A percentile compares a stretch with the other conserved stretches of the same genome.
Conservation (phyloP, 441 rosid genomes). For the Biscutella auriculata region DNA sequence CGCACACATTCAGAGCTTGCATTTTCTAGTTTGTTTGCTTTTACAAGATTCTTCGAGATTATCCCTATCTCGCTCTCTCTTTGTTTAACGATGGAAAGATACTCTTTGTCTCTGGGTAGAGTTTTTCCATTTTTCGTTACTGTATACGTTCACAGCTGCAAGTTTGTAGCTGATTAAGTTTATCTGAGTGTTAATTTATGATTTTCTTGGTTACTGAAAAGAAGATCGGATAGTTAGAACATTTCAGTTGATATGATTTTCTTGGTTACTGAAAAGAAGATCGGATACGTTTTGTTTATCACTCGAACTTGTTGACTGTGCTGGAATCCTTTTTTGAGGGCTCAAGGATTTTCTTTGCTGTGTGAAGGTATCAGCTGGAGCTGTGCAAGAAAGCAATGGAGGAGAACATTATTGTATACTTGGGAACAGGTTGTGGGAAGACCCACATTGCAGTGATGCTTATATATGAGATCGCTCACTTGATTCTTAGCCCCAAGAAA, state of each 20-base stretch:
- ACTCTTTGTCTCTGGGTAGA: background rate
- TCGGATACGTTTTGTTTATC: background rate
- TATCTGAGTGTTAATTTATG: background rate
- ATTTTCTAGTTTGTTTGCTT: background rate
- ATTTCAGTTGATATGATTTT: conserved; percentile 1
- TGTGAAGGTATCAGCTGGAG: conserved; percentile 74
- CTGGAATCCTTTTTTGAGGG: background rate
- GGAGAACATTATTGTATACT: conserved; percentile 68
- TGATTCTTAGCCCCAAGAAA: conserved; percentile 60
- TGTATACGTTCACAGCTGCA: background rate
- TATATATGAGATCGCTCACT: conserved; percentile 57
- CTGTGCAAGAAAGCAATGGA: conserved; percentile 71
- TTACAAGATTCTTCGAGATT: background rate
- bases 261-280: background rate
- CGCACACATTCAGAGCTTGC: background rate
- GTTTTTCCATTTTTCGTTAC: background rate
- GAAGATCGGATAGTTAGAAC: background rate
- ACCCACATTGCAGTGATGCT: conserved; percentile 92
- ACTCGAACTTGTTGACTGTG: background rate
- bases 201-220: background rate
- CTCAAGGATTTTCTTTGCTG: background rate
- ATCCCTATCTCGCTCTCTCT: no score
- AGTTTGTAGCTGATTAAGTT: background rate
- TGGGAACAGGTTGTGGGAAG: conserved; percentile 94
- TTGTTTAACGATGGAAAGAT: no score